Evolutionary conservation across 2,329 filamentous ascomycete species (phyloP), one percentile per base, ranked within the genome.

Genomic region (Calonectria naviculata): DNA sequence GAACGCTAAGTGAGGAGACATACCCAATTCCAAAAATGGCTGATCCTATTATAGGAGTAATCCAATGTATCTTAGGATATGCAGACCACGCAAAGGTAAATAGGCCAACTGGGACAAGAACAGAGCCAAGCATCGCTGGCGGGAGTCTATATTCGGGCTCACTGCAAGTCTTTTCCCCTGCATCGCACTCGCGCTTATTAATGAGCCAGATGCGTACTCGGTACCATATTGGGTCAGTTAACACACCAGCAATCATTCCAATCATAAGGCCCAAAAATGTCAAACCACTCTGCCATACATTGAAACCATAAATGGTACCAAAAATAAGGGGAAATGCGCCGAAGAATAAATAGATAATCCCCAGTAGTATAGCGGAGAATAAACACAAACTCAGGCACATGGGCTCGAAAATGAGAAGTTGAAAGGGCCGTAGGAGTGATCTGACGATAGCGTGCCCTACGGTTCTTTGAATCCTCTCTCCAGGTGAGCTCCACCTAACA

Each of bases 21-120:
- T 26, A 56, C 52, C 52, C 52, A 26, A 15, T 26, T 12, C 52
- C 52, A 15, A 56, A 56, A 9, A 56, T 38, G 4, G 52, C n/a
- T 15, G 52, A 56, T 15, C 52, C 52, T 17, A 56, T 21, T 4
- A 56, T 56, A 17, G 52, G 52, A 15, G 26, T 8, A 21, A 94
- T 93, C 92, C 92, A 96, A 83, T 94, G 93, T 60, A 98, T 89
- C 75, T 83, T 88, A 2, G 91, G 82, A 81, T 92, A 95, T 17
- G 93, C 93, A 5, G 94, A 95, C 93, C 95, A 98, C 9, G 91
- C 94, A 83, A 98, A 98, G 84, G 94, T 93, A 82, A 98, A 97
- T 15, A 98, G 84, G 7, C 94, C 94, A 68, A 93, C 86, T 6
- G 95, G 94, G 41, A 97, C 94, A 13, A 97, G 83, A 52, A 95